A percentile compares a stretch with the other conserved stretches of the same genome.
Conservation (phyloP, 2,329 filamentous ascomycete species). For the Arthrobotrys sinensis region DNA sequence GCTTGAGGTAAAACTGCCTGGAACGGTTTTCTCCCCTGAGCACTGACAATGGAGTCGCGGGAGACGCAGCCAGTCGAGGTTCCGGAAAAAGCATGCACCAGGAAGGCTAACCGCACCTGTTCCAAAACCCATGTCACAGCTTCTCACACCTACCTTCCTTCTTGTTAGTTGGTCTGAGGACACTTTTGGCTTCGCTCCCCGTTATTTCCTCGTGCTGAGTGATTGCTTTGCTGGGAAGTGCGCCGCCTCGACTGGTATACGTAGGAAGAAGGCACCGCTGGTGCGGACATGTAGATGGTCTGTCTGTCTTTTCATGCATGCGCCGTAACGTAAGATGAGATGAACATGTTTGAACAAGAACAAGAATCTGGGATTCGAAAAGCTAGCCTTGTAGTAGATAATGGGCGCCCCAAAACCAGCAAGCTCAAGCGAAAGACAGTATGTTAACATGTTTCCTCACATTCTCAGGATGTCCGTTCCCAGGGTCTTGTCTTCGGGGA, state of each 20-base stretch:
- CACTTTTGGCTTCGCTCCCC: conserved; percentile 29
- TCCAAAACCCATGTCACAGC: conserved; percentile 47
- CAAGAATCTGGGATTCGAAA: background rate
- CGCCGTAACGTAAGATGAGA: conserved; percentile 45
- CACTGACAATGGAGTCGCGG: conserved; percentile 34
- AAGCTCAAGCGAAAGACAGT: conserved; percentile 48
- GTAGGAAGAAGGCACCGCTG: too few species aligned
- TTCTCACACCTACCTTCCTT: conserved; percentile 42
- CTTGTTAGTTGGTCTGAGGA: conserved; percentile 36
- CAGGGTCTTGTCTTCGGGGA: background rate
- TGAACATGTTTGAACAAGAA: conserved; percentile 10
- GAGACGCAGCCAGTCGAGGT: conserved; percentile 28
- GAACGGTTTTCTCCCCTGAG: conserved; percentile 46
- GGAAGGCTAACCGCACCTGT: conserved; percentile 31
- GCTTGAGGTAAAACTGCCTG: conserved; percentile 32
- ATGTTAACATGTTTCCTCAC: conserved; percentile 11
- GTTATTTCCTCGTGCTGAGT: background rate
- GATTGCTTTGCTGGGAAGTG: conserved; percentile 4
- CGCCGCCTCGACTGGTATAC: background rate
- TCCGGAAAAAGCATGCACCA: conserved; percentile 44
- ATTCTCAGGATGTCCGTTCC: background rate
- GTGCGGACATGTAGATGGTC: conserved; percentile 3
- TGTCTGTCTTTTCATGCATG: conserved; percentile 34
- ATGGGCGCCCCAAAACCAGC: conserved; percentile 34
- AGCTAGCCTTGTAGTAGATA: background rate